Evolutionary conservation across 192 early-diverging fungal species (phyloP), one percentile per base, ranked within the genome.

Genomic region (Linderina pennispora): DNA sequence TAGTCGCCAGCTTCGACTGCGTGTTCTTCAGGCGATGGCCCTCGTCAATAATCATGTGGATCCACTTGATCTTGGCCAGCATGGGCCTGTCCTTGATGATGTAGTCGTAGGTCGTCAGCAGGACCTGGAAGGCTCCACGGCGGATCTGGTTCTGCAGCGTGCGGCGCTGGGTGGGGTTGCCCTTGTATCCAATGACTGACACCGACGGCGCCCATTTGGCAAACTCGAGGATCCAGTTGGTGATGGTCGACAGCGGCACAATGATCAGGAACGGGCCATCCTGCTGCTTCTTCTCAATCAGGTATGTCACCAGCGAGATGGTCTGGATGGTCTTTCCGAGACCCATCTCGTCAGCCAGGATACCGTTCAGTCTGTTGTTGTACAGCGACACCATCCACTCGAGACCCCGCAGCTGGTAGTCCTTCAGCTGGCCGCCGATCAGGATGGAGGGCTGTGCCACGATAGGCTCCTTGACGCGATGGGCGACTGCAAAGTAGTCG

Each of bases 341-440:
- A 41, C 86, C 90, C 92, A 97, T 97, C 71, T 92, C 90, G 60
- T 97, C 95, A 39, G 96, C 96, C 46, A 99, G 58, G 54, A 99
- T 97, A 36, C 97, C 97, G 64, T 99, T 99, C 23, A 99, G 73
- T 38, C 90, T 67, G 68, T 99, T 99, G 65, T 99, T 99, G 75
- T 97, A 99, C 37, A 99, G 71, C 14, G 92, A 95, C 18, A 97
- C 89, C 96, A 99, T 97, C 97, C 97, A 99, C 76, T 99, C 85
- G 17, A 99, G 74, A 48, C 97, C 97, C 51, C 90, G 94, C 52
- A 96, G 45, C 71, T 81, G 97, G 66, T 99, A 99, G 20, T 97
- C 94, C 69, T 99, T 99, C 39, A 99, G 69, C 15, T 66, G 78
- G 32, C 97, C 97, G 24, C 97, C 94, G 8, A 86, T 75, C 53